Base-by-base conservation (phyloP, 345 rosid species). In the Cardiospermum halicacabum region DNA sequence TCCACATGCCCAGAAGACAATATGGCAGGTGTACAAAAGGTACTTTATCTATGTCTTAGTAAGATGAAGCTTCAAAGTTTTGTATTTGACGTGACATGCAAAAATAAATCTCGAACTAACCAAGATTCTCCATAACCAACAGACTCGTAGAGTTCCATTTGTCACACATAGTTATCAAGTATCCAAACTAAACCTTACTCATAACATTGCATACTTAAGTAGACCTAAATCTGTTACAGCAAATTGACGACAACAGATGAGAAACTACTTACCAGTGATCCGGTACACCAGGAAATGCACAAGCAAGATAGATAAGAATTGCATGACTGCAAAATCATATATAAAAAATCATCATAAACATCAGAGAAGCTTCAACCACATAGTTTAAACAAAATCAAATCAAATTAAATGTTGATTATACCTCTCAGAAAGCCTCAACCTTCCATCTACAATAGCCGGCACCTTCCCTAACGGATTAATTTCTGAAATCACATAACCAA, bases 351-450 rank as follows among this genome's bases (percentile, higher is more conserved):
- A n/a, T n/a, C n/a, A n/a, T n/a, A 8, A 12, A 25, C 8, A 3
- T 25, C 43, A 21, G 50, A 40, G 47, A 10, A 15, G 8, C 8
- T 1, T n/a, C 39, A 15, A 15, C 27, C 16, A 25, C 19, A 59
- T 39, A 24, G 18, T 24, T 59, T 59, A 5, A 19, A 59, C 19
- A n/a, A 16, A 32, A 59, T 40, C 34, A 59, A 47, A 47, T 42
- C 21, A 24, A 19, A 59, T 15, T 50, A 28, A 11, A 26, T 16
- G 31, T 0, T 55, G 55, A 27, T n/a, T n/a, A n/a, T 76, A 89
- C 98, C 98, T 92, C 81, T 92, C 98, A 54, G 81, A 92, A 47
- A 89, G 85, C 81, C 81, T 84, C 73, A 89, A 77, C 48, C 82
- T 80, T 55, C 93, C 98, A 74, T 92, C 96, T 63, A 83, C 78